phyloP scores from a whole-genome alignment of 2,329 filamentous ascomycete species.

The Didymella lethalis region DNA sequence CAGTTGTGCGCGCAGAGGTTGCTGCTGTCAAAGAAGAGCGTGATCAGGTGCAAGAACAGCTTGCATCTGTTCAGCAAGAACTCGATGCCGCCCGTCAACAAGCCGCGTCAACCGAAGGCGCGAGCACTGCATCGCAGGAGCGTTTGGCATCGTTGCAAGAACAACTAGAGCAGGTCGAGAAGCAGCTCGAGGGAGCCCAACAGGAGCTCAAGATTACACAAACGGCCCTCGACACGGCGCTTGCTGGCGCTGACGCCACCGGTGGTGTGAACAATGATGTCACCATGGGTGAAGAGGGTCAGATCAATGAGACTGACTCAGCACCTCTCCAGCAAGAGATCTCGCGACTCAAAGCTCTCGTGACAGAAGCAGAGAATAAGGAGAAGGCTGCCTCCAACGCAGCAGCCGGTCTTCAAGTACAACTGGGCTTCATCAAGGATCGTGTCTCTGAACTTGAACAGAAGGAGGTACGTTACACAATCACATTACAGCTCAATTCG shows the following conservation, averaged over 20 bases:
- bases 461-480: conserved; percentile 56
- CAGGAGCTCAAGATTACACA: conserved; percentile 66
- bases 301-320: conserved; percentile 49
- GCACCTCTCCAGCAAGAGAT: conserved; percentile 43
- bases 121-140: conserved; percentile 42
- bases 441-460: conserved; percentile 70
- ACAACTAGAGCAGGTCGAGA: conserved; percentile 32
- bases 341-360: conserved; percentile 44
- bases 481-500: not conserved
- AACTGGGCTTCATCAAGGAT: conserved; percentile 63
- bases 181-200: conserved; percentile 34
- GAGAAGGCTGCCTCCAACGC: conserved; percentile 51
- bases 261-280: conserved; percentile 43
- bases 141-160: conserved; percentile 69
- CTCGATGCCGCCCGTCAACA: conserved; percentile 65
- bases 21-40: conserved; percentile 67
- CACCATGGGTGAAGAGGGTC: conserved; percentile 57
- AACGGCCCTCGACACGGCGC: conserved; percentile 69
- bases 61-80: conserved; percentile 55
- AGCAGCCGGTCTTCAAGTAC: conserved; percentile 45
- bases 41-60: conserved; percentile 58
- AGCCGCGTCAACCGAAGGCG: conserved; percentile 27
- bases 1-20: conserved; percentile 57
- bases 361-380: conserved; percentile 44
- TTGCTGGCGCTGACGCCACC: conserved; percentile 58